Percentiles rank a stretch among this genome's conserved stretches.
phyloP scores from a whole-genome alignment of 2,329 filamentous ascomycete genomes.

The Geoglossum cookeanum region DNA sequence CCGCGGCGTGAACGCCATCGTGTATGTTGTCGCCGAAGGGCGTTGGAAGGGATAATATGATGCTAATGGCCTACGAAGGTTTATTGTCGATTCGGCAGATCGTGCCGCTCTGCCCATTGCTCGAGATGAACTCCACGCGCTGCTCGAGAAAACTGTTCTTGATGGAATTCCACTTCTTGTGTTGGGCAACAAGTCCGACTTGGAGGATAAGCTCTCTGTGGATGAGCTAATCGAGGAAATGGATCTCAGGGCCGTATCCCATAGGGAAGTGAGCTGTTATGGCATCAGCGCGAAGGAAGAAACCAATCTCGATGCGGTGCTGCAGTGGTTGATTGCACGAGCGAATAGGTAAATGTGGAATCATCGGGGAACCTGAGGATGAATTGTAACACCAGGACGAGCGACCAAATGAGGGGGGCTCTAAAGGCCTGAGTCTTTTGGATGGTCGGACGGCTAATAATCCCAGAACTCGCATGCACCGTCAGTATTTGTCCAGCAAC shows the following conservation, averaged over 20 bases:
- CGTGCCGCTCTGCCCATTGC: conserved; percentile 60
- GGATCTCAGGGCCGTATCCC: conserved; percentile 72
- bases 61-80: conserved; percentile 27
- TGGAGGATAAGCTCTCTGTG: conserved; percentile 75
- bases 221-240: conserved; percentile 90
- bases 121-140: conserved; percentile 75
- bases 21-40: conserved; percentile 31
- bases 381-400: background rate
- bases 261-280: conserved; percentile 94
- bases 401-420: background rate
- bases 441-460: background rate
- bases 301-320: conserved; percentile 90
- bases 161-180: conserved; percentile 85
- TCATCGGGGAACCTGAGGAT: background rate
- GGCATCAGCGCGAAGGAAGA: conserved; percentile 98
- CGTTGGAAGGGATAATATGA: background rate
- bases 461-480: background rate
- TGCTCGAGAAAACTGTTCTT: conserved; percentile 68
- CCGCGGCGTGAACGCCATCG: conserved; percentile 89
- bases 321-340: conserved; percentile 90
- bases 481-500: conserved; percentile 12
- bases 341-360: conserved; percentile 30
- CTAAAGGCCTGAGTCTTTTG: background rate
- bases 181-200: conserved; percentile 91
- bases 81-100: conserved; percentile 95